Percentiles rank a stretch among this genome's conserved stretches.
These are phyloP conservation scores for Cephalotrichum gorgonifer DNA, from an alignment of 2,329 filamentous ascomycete genomes.

Conservation along the genomic window DNA sequence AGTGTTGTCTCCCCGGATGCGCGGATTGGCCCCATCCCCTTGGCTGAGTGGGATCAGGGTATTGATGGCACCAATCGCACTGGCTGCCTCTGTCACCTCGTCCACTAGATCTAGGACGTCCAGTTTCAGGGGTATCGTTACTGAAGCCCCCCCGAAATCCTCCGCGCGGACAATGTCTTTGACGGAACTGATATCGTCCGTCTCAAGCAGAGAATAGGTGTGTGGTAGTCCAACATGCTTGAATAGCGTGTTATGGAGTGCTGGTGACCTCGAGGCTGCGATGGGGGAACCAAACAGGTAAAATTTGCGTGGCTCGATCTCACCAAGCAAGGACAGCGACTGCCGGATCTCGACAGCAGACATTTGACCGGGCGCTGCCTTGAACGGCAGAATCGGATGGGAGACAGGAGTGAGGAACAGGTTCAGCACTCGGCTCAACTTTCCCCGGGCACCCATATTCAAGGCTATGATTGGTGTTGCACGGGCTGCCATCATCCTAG, in stretches of 20 bases:
- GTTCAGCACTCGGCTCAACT: constrained; percentile 84
- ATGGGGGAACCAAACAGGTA: constrained; percentile 85
- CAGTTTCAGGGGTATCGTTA: constrained; percentile 91
- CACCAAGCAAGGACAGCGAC: constrained; percentile 67
- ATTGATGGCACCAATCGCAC: constrained; percentile 84
- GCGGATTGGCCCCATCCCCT: constrained; percentile 30
- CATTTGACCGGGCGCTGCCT: constrained; percentile 87
- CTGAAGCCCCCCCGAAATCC: constrained; percentile 84
- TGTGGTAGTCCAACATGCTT: constrained; percentile 69
- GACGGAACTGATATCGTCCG: constrained; percentile 51
- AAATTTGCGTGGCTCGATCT: constrained; percentile 66
- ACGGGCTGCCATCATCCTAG: constrained; percentile 61
- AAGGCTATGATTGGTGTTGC: constrained; percentile 82
- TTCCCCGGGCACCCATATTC: constrained; percentile 85
- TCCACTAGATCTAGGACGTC: constrained; percentile 78
- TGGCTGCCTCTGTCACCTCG: constrained; percentile 66
- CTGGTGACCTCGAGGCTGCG: constrained; percentile 70
- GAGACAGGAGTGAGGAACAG: constrained; percentile 90
- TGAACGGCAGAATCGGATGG: constrained; percentile 79
- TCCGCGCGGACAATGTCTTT: constrained; percentile 54
- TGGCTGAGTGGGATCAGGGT: constrained; percentile 61
- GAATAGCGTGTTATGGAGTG: constrained; percentile 84
- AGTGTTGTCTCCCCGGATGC: constrained; percentile 79
- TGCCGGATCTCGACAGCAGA: constrained; percentile 81
- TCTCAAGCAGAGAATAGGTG: constrained; percentile 68